Conservation (phyloP, 106 monocot genomes). For the Amphibolis antarctica region DNA sequence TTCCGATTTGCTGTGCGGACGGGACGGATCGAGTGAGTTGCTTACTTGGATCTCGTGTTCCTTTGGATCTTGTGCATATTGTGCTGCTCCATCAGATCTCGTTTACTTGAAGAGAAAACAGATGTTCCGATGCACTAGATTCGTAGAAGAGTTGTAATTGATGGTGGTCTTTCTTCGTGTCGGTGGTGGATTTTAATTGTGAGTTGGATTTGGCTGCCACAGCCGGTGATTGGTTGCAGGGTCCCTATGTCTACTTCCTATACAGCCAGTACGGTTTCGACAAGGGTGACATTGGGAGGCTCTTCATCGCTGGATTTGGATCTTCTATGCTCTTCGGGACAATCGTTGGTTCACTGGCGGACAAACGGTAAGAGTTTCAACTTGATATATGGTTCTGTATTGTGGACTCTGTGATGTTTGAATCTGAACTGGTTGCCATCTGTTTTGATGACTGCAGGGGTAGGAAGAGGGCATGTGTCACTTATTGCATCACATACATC, state of each 20-base stretch:
- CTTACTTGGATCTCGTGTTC: not conserved
- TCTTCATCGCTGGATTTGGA: slow-evolving; percentile 96
- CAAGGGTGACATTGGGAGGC: slow-evolving; percentile 94
- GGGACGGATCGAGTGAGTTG: not conserved
- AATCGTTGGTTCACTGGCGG: slow-evolving; percentile 90
- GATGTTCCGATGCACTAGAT: too few species aligned
- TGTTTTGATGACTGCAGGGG: slow-evolving; percentile 38
- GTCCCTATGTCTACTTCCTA: slow-evolving; percentile 94
- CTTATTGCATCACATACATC: slow-evolving; percentile 95
- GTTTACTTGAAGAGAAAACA: too few species aligned
- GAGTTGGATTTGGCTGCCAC: slow-evolving; percentile 4
- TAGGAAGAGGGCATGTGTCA: slow-evolving; percentile 85
- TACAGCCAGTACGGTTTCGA: slow-evolving; percentile 83
- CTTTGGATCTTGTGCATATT: too few species aligned
- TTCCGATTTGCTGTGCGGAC: not conserved
- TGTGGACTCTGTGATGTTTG: not conserved
- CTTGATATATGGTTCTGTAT: not conserved
- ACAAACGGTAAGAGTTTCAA: slow-evolving; percentile 57
- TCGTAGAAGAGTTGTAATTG: not conserved
- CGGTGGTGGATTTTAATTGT: too few species aligned
- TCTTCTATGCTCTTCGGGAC: slow-evolving; percentile 99
- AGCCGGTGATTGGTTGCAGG: slow-evolving; percentile 99
- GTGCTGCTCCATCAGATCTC: too few species aligned
- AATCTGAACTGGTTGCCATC: not conserved
- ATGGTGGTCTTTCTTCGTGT: not conserved